Base-by-base conservation (phyloP, 495 filamentous ascomycete species). In the Pyrenopolyporus hunteri region DNA sequence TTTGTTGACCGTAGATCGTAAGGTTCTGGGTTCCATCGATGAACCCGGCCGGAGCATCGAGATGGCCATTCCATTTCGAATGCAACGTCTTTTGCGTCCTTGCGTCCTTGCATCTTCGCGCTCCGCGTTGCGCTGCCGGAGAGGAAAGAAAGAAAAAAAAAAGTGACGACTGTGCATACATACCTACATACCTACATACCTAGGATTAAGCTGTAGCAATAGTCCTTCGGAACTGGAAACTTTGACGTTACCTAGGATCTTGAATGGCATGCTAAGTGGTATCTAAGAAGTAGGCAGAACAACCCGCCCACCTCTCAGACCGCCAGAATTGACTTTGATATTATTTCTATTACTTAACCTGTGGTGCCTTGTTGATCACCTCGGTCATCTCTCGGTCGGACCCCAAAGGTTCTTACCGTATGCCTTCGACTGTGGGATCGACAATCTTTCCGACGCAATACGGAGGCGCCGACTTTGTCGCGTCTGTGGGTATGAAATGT, bases 51-150 rank as follows among this genome's bases (percentile, higher is more conserved):
- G 39, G 49, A 49, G 49, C 49, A 55, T 59, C 61, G 37, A 64
- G 45, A 66, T 66, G 61, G n/a, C 10, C 35, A 57, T 57, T 52
- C 63, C 56, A 57, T 60, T 59, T 59, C 14, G 32, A 42, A 60
- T 60, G 51, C 20, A 40, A 66, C 56, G 32, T 42, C 16, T 45
- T 32, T n/a, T n/a, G n/a, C n/a, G n/a, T n/a, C n/a, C n/a, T 20
- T 17, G 16, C 23, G 26, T 29, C 26, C 9, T 9, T 29, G 26
- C 14, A n/a, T n/a, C n/a, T n/a, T n/a, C 20, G 51, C 47, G 13
- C 57, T 57, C 39, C 48, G 29, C 63, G 52, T 57, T 28, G 51
- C 25, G 23, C 29, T 28, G 57, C 45, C 39, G 57, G 40, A 53
- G n/a, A n/a, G n/a, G n/a, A n/a, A n/a, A n/a, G n/a, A 57, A 10